Evolutionary conservation across 2,329 filamentous ascomycete genomes (phyloP).

Genomic region (Colletotrichum orbiculare): DNA sequence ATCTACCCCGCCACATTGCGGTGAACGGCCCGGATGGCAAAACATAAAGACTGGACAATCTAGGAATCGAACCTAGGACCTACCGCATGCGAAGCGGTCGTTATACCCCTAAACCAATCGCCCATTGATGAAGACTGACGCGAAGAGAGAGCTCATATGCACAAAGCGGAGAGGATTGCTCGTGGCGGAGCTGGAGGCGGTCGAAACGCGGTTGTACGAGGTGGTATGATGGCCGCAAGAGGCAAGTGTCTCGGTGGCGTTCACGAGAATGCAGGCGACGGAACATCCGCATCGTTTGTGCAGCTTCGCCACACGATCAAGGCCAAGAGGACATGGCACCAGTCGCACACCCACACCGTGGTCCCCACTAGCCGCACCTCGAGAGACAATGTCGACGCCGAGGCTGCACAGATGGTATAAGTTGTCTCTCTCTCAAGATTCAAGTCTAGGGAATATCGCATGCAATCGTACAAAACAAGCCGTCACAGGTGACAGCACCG

Average conservation of each 20-base stretch:
- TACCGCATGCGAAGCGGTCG: background rate
- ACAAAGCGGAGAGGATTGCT: no score
- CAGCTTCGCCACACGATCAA: no score
- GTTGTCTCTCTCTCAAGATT: constrained; percentile 19
- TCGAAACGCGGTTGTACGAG: no score
- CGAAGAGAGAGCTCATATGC: background rate
- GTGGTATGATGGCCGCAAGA: no score
- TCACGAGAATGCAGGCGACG: no score
- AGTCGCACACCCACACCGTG: no score
- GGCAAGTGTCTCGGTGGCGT: no score
- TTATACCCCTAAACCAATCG: background rate
- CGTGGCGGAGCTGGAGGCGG: no score
- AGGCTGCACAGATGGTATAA: constrained; percentile 3
- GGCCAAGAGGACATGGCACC: no score
- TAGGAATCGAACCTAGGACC: background rate
- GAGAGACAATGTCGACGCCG: background rate
- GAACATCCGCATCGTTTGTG: background rate
- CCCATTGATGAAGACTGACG: background rate
- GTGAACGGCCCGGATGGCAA: background rate
- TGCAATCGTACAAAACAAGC: constrained; percentile 21
- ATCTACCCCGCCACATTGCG: no score
- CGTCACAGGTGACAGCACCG: no score
- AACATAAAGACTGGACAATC: background rate
- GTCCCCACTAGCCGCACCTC: no score
- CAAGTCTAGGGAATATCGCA: constrained; percentile 21